Evolutionary conservation across 140 eudicot species (phyloP).

Genomic region (Oenanthe javanica): DNA sequence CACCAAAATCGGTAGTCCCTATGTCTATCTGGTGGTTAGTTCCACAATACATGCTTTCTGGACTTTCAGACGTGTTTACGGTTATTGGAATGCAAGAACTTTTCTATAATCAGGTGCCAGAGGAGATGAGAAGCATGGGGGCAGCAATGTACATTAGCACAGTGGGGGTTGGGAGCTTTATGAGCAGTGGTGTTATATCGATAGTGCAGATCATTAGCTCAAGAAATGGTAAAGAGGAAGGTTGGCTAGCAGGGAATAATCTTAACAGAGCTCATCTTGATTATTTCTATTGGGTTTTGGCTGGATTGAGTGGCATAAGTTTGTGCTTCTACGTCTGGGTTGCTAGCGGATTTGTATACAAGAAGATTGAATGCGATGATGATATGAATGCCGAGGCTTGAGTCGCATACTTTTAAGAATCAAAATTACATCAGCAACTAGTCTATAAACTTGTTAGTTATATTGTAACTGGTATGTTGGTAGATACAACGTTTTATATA

Average conservation of each 20-base stretch:
- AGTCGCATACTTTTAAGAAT: neutral
- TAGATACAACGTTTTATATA: neutral
- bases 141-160: slow-evolving; percentile 53
- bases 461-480: neutral
- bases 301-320: slow-evolving; percentile 34
- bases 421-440: neutral
- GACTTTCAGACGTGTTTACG: slow-evolving; percentile 44
- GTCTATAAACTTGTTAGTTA: neutral
- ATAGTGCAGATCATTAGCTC: slow-evolving; percentile 35
- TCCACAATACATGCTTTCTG: slow-evolving; percentile 46
- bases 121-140: slow-evolving; percentile 65
- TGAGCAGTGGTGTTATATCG: slow-evolving; percentile 45
- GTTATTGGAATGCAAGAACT: slow-evolving; percentile 65
- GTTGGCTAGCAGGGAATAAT: slow-evolving; percentile 48
- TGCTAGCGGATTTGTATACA: slow-evolving; percentile 48
- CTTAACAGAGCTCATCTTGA: slow-evolving; percentile 46
- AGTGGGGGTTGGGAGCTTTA: slow-evolving; percentile 53
- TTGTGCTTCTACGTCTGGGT: slow-evolving; percentile 37
- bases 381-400: neutral
- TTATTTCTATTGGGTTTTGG: slow-evolving; percentile 61
- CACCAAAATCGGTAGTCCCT: slow-evolving; percentile 20
- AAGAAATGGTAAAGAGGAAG: slow-evolving; percentile 18
- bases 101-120: slow-evolving; percentile 64
- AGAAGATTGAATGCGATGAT: slow-evolving; percentile 23
- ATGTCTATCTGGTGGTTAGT: slow-evolving; percentile 63